These are phyloP conservation scores for Venturia aucupariae DNA, from an alignment of 2,329 filamentous ascomycete species.

Conservation along the genomic window DNA sequence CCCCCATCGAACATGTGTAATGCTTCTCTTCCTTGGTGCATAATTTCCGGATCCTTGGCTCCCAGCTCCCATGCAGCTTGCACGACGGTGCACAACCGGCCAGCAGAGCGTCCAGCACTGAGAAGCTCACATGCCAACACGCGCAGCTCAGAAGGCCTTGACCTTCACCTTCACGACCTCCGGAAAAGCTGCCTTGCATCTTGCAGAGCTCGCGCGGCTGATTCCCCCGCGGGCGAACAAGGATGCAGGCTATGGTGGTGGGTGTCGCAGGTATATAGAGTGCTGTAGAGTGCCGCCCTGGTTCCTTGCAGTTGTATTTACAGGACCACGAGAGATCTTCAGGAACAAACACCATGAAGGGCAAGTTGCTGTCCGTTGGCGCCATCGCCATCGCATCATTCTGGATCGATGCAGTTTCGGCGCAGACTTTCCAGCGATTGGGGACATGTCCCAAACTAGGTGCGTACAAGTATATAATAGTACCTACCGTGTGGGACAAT, in stretches of 20 bases:
- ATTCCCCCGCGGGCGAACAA: background rate
- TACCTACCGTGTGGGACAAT: background rate
- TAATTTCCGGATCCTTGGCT: background rate
- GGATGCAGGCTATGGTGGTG: background rate
- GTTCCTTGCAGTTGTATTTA: background rate
- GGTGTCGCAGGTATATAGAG: slow-evolving; percentile 4
- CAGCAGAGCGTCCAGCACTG: background rate
- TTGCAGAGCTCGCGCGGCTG: background rate
- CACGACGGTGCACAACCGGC: background rate
- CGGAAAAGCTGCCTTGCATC: background rate
- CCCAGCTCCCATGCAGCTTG: background rate
- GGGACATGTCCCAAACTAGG: slow-evolving; percentile 48
- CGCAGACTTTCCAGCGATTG: slow-evolving; percentile 48
- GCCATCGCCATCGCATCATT: slow-evolving; percentile 10
- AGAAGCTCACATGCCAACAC: background rate
- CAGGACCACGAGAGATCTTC: background rate
- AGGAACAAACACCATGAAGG: slow-evolving; percentile 6
- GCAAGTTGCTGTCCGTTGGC: slow-evolving; percentile 9
- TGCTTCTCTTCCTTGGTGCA: background rate
- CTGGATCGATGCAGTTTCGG: slow-evolving; percentile 20
- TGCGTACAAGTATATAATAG: no score
- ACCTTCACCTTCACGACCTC: no score
- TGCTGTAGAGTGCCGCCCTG: background rate
- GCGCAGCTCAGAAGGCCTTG: background rate
- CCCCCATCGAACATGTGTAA: background rate